A percentile compares a stretch with the other conserved stretches of the same genome.
These are phyloP conservation scores for Colletotrichum camelliae DNA, from an alignment of 2,329 filamentous ascomycete species.

Conservation along the genomic window DNA sequence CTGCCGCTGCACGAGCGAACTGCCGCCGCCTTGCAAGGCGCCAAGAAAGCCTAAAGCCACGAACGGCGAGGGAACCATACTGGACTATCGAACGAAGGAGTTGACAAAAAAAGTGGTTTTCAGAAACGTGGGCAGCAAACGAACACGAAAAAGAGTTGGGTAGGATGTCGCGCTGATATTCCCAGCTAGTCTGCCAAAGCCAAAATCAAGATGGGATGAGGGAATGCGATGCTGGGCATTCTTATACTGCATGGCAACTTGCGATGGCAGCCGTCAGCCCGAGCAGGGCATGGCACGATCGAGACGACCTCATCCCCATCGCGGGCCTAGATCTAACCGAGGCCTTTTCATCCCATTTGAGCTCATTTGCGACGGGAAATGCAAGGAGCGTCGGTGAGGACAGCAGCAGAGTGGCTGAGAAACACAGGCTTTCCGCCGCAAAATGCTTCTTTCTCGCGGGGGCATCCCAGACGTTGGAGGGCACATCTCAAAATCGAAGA, in stretches of 20 bases:
- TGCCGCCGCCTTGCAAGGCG: background rate
- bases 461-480: background rate
- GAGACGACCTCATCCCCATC: background rate
- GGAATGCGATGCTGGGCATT: background rate
- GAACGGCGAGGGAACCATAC: slow-evolving; percentile 11
- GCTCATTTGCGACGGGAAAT: background rate
- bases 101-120: background rate
- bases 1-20: background rate
- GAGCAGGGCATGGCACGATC: background rate
- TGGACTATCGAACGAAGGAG: background rate
- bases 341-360: background rate
- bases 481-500: background rate
- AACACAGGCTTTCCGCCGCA: background rate
- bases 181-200: background rate
- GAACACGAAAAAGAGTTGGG: background rate
- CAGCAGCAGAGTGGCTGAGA: background rate
- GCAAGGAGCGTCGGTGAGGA: background rate
- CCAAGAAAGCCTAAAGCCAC: slow-evolving; percentile 8
- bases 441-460: background rate
- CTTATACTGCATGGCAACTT: slow-evolving; percentile 2
- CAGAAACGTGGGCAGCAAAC: background rate
- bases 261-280: slow-evolving; percentile 9
- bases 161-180: background rate
- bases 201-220: background rate
- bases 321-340: background rate